phyloP scores from a whole-genome alignment of 2,329 filamentous ascomycete genomes.

The Ambrosiella cleistominuta region DNA sequence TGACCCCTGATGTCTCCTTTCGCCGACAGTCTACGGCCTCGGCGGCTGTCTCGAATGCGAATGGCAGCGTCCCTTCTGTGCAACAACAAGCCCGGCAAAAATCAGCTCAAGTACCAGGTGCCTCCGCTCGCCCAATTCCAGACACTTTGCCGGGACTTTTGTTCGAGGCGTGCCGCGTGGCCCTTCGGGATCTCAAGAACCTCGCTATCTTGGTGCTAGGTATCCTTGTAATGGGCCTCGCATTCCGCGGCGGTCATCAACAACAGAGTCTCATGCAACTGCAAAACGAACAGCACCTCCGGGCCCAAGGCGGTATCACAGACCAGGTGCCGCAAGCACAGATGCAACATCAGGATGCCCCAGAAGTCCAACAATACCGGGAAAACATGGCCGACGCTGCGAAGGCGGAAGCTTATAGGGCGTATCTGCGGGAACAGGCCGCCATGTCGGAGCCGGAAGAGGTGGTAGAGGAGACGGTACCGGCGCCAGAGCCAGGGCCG shows the following conservation, averaged over 20 bases:
- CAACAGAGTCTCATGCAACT: constrained; percentile 15
- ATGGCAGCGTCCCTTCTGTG: too few species aligned
- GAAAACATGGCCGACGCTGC: background rate
- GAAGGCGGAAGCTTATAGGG: background rate
- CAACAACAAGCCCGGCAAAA: background rate
- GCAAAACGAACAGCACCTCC: background rate
- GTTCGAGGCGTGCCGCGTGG: constrained; percentile 33
- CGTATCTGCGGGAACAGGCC: background rate
- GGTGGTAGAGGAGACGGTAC: too few species aligned
- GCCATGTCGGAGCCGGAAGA: background rate
- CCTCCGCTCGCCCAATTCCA: constrained; percentile 3
- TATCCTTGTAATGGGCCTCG: constrained; percentile 34
- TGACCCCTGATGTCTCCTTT: background rate
- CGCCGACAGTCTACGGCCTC: background rate
- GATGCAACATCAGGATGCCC: background rate
- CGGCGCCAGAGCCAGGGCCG: background rate
- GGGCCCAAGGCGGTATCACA: background rate
- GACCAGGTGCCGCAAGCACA: background rate
- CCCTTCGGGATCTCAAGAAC: constrained; percentile 41
- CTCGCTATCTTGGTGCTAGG: constrained; percentile 37
- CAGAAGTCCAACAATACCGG: background rate
- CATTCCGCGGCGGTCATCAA: constrained; percentile 21
- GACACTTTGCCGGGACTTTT: constrained; percentile 37
- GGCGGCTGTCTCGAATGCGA: background rate
- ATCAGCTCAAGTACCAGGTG: background rate